Evolutionary conservation across 1,139 yeast species (phyloP).

Genomic region (Hanseniaspora sp.): DNA sequence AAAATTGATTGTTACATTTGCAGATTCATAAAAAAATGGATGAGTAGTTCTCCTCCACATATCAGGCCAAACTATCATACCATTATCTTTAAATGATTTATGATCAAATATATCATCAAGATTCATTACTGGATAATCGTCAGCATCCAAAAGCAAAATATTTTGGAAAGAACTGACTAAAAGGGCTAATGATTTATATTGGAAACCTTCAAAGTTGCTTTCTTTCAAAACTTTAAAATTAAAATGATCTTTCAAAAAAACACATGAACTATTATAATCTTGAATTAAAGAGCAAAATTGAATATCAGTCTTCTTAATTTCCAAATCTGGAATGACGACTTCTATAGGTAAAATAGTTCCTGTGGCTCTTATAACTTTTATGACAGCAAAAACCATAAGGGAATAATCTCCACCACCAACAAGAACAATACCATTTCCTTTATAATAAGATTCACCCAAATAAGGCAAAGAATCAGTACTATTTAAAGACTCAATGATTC

Average conservation of each 20-base stretch:
- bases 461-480: background rate
- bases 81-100: conserved; percentile 43
- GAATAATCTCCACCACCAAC: conserved; percentile 75
- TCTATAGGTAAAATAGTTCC: conserved; percentile 66
- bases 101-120: conserved; percentile 48
- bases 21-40: conserved; percentile 57
- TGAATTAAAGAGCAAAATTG: conserved; percentile 51
- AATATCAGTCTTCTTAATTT: conserved; percentile 55
- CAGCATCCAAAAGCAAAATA: conserved; percentile 64
- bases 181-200: conserved; percentile 65
- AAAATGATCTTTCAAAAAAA: conserved; percentile 47
- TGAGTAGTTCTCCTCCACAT: conserved; percentile 68
- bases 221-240: conserved; percentile 36
- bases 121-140: conserved; percentile 52
- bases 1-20: conserved; percentile 38
- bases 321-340: conserved; percentile 56
- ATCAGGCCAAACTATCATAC: conserved; percentile 72
- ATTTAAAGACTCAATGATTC: background rate
- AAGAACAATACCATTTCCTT: conserved; percentile 66
- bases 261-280: conserved; percentile 50
- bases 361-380: conserved; percentile 49
- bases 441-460: conserved; percentile 31
- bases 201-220: conserved; percentile 59
- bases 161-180: conserved; percentile 67
- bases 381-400: conserved; percentile 56